Base-by-base conservation (phyloP, 2,329 filamentous ascomycete genomes). In the Sarocladiaceae sp. region DNA sequence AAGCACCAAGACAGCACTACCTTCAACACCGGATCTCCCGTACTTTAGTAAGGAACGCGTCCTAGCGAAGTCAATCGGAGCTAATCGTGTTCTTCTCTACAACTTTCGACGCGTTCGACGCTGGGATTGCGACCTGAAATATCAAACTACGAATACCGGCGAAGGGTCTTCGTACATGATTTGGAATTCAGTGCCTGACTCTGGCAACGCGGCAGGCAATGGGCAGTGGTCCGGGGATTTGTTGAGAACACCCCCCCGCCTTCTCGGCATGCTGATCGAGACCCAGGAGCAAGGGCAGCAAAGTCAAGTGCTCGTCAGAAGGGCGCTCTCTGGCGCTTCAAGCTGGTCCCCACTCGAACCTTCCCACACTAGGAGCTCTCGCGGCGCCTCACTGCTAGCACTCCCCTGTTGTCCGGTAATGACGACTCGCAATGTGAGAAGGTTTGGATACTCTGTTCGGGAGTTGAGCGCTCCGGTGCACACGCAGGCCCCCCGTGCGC, bases 41-140 rank as follows among this genome's bases (percentile, higher is more conserved):
- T 15, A n/a, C 26, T 21, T 39, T 39, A 39, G 34, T 24, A 41
- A 41, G 37, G 37, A 41, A 41, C 37, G 37, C 23, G 10, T 41
- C 10, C 6, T 10, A 35, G 15, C n/a, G 21, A 15, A 20, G 21
- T 19, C 7, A 35, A 35, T 19, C 13, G 6, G 31, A 15, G 13
- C 6, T 15, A 33, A 33, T n/a, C n/a, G n/a, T n/a, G n/a, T n/a
- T n/a, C n/a, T 29, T 29, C 26, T 29, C 9, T 13, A 29, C 26
- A 13, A 29, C 26, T 29, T 29, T 13, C 7, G 9, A 29, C 26
- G 13, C 9, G 26, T 7, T 29, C 26, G 13, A 7, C 26, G 13
- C 7, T 29, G 26, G 26, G 26, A 9, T 7, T 13, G 7, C 13
- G 9, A 13, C 26, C 26, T 29, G 26, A 29, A n/a, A n/a, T n/a